phyloP scores from a whole-genome alignment of 2,329 filamentous ascomycete genomes.

The Ceratocystis smalleyi region DNA sequence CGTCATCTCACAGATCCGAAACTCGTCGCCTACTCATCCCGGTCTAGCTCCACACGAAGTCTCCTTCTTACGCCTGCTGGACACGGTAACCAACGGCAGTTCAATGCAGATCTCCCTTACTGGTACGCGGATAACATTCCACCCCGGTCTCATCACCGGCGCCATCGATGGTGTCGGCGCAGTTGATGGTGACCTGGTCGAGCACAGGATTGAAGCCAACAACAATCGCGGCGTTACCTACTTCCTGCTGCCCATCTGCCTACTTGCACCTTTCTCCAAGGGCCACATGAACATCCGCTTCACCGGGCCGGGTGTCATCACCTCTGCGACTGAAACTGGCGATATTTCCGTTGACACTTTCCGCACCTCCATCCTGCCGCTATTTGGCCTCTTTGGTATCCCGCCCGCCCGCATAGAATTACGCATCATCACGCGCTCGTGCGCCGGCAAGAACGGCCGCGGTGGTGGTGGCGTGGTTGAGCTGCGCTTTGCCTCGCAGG shows the following conservation, averaged over 20 bases:
- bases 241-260: conserved; percentile 76
- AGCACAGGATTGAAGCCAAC: conserved; percentile 61
- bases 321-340: conserved; percentile 63
- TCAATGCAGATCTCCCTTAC: conserved; percentile 93
- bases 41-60: conserved; percentile 87
- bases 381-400: conserved; percentile 85
- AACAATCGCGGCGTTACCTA: conserved; percentile 76
- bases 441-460: conserved; percentile 55
- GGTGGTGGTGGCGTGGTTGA: conserved; percentile 89
- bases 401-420: conserved; percentile 65
- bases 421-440: conserved; percentile 64
- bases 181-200: conserved; percentile 54
- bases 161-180: conserved; percentile 62
- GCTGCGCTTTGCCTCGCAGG: conserved; percentile 80
- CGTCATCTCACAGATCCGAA: conserved; percentile 87
- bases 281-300: conserved; percentile 80
- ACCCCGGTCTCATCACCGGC: conserved; percentile 82
- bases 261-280: conserved; percentile 88
- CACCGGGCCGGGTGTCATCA: conserved; percentile 82
- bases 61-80: conserved; percentile 86
- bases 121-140: conserved; percentile 82
- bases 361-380: conserved; percentile 76
- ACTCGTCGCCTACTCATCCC: conserved; percentile 68
- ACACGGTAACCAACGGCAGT: conserved; percentile 87
- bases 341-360: conserved; percentile 89